Evolutionary conservation across 371 early-diverging fungal genomes (phyloP).

Genomic region (Neoconidiobolus thromboides): DNA sequence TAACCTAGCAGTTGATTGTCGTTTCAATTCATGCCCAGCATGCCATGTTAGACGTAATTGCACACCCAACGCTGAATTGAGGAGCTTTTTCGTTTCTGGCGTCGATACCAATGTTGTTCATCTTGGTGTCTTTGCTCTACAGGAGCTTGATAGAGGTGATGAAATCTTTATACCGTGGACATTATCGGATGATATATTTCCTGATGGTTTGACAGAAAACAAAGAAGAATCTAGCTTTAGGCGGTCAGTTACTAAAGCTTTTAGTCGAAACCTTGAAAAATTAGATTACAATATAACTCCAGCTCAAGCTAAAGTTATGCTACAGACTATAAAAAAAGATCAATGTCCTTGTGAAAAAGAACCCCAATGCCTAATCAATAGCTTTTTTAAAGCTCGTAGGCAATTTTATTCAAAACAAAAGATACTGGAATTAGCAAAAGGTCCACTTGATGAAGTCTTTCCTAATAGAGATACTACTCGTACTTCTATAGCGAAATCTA

Average conservation of each 20-base stretch:
- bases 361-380: background rate
- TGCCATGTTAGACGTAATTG: constrained; percentile 55
- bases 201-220: background rate
- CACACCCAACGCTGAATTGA: constrained; percentile 43
- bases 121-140: constrained; percentile 46
- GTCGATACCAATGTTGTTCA: constrained; percentile 30
- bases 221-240: background rate
- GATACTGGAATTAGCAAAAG: background rate
- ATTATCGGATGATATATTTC: constrained; percentile 12
- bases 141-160: constrained; percentile 32
- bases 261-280: background rate
- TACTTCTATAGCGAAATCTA: background rate
- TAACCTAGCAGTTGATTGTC: constrained; percentile 56
- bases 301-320: background rate
- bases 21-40: constrained; percentile 42
- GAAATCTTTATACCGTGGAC: constrained; percentile 59
- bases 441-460: background rate
- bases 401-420: background rate
- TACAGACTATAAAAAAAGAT: background rate
- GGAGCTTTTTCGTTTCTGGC: constrained; percentile 32
- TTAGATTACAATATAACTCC: background rate
- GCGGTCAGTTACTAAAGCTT: constrained; percentile 1
- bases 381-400: background rate
- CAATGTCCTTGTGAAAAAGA: background rate
- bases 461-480: background rate